Evolutionary conservation across 345 rosid species (phyloP).

Genomic region (Corchorus olitorius): DNA sequence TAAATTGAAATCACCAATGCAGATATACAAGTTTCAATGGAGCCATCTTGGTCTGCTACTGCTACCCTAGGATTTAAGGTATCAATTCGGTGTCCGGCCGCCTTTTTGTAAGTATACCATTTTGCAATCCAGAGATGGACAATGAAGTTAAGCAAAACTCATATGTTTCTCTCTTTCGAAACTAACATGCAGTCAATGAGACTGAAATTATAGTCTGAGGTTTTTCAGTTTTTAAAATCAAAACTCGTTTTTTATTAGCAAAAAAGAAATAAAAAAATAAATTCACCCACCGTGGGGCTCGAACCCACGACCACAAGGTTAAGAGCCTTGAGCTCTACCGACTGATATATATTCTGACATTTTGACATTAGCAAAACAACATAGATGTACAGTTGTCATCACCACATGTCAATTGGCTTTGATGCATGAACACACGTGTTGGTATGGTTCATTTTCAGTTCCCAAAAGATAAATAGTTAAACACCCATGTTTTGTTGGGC

Average conservation of each 20-base stretch:
- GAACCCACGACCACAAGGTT: conserved; percentile 58
- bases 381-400: neutral
- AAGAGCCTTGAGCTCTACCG: conserved; percentile 52
- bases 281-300: conserved; percentile 50
- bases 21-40: conserved; percentile 24
- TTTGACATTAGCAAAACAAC: neutral
- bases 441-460: neutral
- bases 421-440: conserved; percentile 31
- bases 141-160: conserved; percentile 70
- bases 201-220: neutral
- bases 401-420: conserved; percentile 14
- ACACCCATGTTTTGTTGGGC: neutral
- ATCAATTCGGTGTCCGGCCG: conserved; percentile 35
- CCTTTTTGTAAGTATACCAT: conserved; percentile 80
- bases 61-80: neutral
- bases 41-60: neutral
- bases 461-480: neutral
- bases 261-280: neutral
- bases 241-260: too few relatives aligned
- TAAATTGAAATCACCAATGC: conserved; percentile 16
- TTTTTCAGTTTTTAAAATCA: too few relatives aligned
- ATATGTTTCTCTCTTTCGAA: neutral
- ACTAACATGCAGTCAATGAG: neutral
- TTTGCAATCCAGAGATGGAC: conserved; percentile 72
- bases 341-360: conserved; percentile 13